These are phyloP conservation scores for Neurospora crassa DNA, from an alignment of 2,329 filamentous ascomycete genomes.

Conservation along the genomic window DNA sequence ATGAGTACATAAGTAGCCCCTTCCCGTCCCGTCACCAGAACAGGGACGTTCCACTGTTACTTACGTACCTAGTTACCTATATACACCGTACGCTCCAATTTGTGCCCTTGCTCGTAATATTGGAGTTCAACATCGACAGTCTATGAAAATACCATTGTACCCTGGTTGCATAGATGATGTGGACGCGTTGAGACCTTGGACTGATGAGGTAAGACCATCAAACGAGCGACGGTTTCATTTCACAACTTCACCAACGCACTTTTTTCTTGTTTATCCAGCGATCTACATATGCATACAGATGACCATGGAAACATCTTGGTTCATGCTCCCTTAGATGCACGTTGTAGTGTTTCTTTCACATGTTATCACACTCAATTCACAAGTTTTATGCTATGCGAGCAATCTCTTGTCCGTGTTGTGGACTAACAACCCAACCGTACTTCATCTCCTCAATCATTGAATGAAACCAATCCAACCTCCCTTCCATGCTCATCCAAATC, in stretches of 20 bases:
- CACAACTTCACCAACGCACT: not conserved
- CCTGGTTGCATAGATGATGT: too few species aligned
- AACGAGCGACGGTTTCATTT: not conserved
- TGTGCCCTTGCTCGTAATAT: not conserved
- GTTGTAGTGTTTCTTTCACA: not conserved
- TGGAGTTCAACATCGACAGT: not conserved
- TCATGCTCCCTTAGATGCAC: not conserved
- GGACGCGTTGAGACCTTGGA: not conserved
- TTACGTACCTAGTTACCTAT: not conserved
- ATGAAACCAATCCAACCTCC: conserved; percentile 42
- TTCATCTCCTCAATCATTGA: conserved; percentile 4
- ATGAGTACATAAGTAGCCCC: not conserved
- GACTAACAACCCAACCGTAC: not conserved
- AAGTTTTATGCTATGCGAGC: conserved; percentile 10
- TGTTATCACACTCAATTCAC: not conserved
- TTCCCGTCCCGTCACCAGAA: not conserved
- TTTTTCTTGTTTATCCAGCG: not conserved
- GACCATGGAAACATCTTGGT: not conserved
- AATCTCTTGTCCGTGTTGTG: not conserved
- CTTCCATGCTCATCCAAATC: conserved; percentile 42
- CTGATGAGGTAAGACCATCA: not conserved
- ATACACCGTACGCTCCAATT: too few species aligned
- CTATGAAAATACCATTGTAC: not conserved
- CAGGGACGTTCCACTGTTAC: not conserved
- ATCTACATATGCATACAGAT: not conserved